Conservation (phyloP, 495 filamentous ascomycete genomes). For the Talaromyces ruber region DNA sequence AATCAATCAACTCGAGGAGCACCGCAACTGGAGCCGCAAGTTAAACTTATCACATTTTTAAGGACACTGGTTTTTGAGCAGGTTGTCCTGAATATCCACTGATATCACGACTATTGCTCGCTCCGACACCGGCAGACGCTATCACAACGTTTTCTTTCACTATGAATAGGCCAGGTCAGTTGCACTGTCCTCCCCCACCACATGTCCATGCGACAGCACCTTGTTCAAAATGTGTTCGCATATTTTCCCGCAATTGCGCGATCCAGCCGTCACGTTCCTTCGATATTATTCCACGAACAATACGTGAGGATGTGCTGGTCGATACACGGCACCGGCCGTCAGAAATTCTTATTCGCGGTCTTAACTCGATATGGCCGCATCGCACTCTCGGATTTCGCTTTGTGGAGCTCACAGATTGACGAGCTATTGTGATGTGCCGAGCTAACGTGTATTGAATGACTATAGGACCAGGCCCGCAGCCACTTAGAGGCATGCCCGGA, state of each 20-base stretch:
- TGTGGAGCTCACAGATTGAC: neutral
- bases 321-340: neutral
- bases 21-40: neutral
- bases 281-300: neutral
- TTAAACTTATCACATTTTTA: neutral
- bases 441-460: neutral
- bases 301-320: neutral
- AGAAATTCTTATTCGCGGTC: neutral
- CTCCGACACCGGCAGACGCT: neutral
- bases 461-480: constrained; percentile 57
- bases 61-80: neutral
- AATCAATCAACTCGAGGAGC: neutral
- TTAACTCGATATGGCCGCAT: neutral
- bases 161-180: constrained; percentile 10
- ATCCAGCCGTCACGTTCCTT: neutral
- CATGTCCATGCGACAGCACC: neutral
- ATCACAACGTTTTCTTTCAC: neutral
- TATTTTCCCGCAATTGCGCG: neutral
- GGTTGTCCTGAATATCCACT: neutral
- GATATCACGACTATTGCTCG: neutral
- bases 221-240: neutral
- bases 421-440: neutral
- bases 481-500: constrained; percentile 60
- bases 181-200: constrained; percentile 1
- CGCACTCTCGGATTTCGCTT: neutral